Evolutionary conservation across 495 filamentous ascomycete genomes (phyloP), one percentile per base, ranked within the genome.

Genomic region (Cercophora scortea): DNA sequence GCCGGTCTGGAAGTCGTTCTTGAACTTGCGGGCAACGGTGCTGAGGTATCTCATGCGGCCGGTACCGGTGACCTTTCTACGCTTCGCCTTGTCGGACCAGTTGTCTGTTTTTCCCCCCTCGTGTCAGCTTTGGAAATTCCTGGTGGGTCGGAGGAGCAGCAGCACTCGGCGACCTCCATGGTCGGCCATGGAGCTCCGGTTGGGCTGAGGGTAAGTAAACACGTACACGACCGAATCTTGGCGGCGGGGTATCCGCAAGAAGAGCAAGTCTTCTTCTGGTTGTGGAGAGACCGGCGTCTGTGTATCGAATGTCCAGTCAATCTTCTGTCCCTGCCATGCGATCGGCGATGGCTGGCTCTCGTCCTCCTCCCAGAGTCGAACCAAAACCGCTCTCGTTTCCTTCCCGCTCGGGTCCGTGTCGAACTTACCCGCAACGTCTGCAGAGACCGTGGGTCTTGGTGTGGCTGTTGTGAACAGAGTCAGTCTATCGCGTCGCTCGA

Each of bases 391-490:
- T n/a, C 46, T 43, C 43, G 16, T 58, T 42, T 45, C 34, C 36
- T 61, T 39, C 51, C 15, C 39, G 52, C 25, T 51, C 49, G 38
- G 32, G 2, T 44, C 39, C 17, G 46, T 50, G 18, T 32, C 53
- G 42, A 35, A 80, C 87, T 86, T 80, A 72, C 95, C 93, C 93
- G 86, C 93, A 98, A 75, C 93, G 94, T 81, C 94, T 85, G 88
- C 93, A 98, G 72, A 98, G 82, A 64, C 89, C 93, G 82, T 98
- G 93, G 75, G 94, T 89, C 82, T 98, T 98, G 81, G 92, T 98
- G 82, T 98, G 89, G 83, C 65, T 68, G 25, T 49, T n/a, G 43
- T 25, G 16, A 44, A 15, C 15, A 48, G 36, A 60, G 57, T 66
- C 45, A 66, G 63, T 47, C 41, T 47, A 19, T 13, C 25, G 8